Evolutionary conservation across 805 yeast genomes (phyloP), one percentile per base, ranked within the genome.

Genomic region (Candida xiaguanensis): DNA sequence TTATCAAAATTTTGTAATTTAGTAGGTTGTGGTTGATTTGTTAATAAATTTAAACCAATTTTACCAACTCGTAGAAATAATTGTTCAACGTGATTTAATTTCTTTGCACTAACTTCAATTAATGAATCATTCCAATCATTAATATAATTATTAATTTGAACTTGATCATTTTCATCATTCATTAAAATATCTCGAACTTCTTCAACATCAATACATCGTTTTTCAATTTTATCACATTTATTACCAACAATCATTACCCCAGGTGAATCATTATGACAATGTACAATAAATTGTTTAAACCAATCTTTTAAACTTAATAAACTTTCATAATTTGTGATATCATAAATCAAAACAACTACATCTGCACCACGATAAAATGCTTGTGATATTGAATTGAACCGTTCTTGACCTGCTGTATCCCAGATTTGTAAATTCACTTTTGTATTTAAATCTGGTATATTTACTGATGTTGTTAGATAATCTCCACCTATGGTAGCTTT

Each of bases 401-500:
- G 49, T 46, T 69, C 74, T 50, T 69, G 74, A 11, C 74, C 74
- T 1, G 74, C 74, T 8, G 74, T 69, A 48, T 69, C 74, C 72
- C 78, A 80, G 8, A 80, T 71, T 55, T 80, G 87, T 27, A 80
- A 59, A 36, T 61, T 61, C 15, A 70, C 69, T n/a, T 28, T 36
- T 8, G 18, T n/a, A 9, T 30, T 24, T n/a, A n/a, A 14, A 2
- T 31, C 27, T 2, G 53, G 47, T 28, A 50, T 33, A 17, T 29
- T 29, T 4, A 67, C 55, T 19, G 59, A 59, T 16, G 74, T 63
- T 2, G 81, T 74, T 35, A 77, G 54, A 51, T 72, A 77, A 47
- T 77, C 82, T 1, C 79, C 80, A 8, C 82, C 82, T 4, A 77
- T 73, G 6, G 82, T 75, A 30, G 81, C 80, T 50, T 73, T 67